Evolutionary conservation across 2,329 filamentous ascomycete genomes (phyloP), one percentile per base, ranked within the genome.

Genomic region (Elsinoe fawcettii): DNA sequence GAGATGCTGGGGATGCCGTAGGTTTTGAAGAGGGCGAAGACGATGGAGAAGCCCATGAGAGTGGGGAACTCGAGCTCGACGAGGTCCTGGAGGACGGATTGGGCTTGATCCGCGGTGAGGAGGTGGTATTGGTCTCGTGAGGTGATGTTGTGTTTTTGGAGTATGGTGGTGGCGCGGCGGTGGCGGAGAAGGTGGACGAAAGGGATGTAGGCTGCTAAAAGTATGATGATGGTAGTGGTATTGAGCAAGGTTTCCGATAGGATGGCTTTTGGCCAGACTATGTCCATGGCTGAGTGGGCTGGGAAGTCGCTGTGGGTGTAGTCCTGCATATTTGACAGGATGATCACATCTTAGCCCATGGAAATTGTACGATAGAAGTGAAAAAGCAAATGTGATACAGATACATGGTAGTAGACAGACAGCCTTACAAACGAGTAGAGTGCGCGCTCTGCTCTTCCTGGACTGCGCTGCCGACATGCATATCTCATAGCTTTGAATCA

Each of bases 1-100:
- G 46, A 55, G n/a, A 62, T 61, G 4, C 34, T 58, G 12, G 60
- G 60, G 11, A 62, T 61, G 16, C 60, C 60, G 20, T 60, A 61
- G 3, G 60, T 60, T 16, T 51, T 14, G 23, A 36, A 51, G 0
- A 78, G 73, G 16, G 86, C 77, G 66, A 88, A 88, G 0, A 88
- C 67, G 9, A 53, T 53, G 12, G 11, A 16, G 27, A 53, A 25
- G 14, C 27, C 25, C 49, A 53, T 53, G 7, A 37, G 14, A 8
- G 16, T 36, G 8, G 49, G 49, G n/a, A 53, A 53, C 37, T 53
- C 49, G n/a, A 36, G 30, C 14, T 18, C 16, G 5, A 36, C 25
- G 16, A 53, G 49, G 30, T 36, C 25, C 23, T 20, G 4, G 18
- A 53, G 49, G 5, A 53, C 20, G n/a, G 16, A 11, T 37, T 53